Base-by-base conservation (phyloP, 257 asterid genomes). In the Fraxinus americana region DNA sequence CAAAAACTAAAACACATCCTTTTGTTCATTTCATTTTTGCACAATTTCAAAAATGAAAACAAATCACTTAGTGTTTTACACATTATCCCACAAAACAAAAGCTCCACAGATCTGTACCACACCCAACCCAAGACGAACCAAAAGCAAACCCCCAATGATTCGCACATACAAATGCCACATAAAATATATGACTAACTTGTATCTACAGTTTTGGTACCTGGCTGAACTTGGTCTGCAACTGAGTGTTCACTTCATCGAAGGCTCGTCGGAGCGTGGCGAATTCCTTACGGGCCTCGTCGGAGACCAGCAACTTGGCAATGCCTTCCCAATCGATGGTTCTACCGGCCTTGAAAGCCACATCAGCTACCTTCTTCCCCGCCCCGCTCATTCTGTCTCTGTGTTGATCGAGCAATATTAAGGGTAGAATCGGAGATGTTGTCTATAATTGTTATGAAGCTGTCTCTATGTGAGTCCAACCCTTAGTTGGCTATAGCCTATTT, bases 241-340 rank as follows among this genome's bases (percentile, higher is more conserved):
- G 95, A 30, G 87, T 72, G 86, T 92, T 94, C 88, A 94, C 97
- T 50, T 94, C 98, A 65, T 91, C 92, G 79, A 94, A 94, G 72
- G 99, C 87, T 74, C 98, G 97, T 81, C 97, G 97, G 81, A 94
- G 99, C 34, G 81, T 85, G 73, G 85, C 72, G 83, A 94, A 94
- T 88, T 94, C 97, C 85, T 88, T 91, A 73, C 92, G 92, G 75
- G 98, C 99, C 79, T 94, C 99, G 7, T 91, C 96, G 88, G 98
- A 86, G 76, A 92, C 95, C 70, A 94, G 70, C 68, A 94, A 89
- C 86, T 92, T 92, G 16, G 94, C 97, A 98, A 94, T 91, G 30
- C 99, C 98, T 13, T 94, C 99, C 97, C 98, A 94, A 74, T 94
- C 98, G 82, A 92, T 94, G 71, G 77, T 75, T 81, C 75, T 78